Base-by-base conservation (phyloP, 140 eudicot genomes). In the Cichorium intybus region DNA sequence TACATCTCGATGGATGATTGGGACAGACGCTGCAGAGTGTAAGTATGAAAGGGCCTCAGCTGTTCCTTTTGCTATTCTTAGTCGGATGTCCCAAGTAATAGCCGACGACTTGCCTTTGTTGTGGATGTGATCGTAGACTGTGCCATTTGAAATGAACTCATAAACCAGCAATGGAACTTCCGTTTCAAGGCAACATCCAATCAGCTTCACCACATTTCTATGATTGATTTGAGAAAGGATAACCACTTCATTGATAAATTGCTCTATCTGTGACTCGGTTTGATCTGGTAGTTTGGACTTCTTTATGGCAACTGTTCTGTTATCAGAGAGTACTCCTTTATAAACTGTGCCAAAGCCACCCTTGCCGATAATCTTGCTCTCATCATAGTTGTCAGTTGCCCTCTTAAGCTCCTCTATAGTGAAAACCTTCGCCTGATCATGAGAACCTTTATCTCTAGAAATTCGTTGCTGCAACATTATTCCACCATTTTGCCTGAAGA, bases 401-500 rank as follows among this genome's bases (percentile, higher is more conserved):
- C n/a, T n/a, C n/a, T n/a, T n/a, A n/a, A n/a, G n/a, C n/a, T n/a
- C 71, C 18, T 27, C 56, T 9, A 18, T 28, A 0, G 56, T 69
- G 54, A 69, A 69, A 23, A 69, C 47, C 23, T 27, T 56, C 4
- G 51, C 74, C 3, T 28, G 31, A 7, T 56, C 74, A 28, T 26
- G 26, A 24, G 74, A 34, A 16, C 58, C 46, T 7, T 28, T 41
- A 9, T 57, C 66, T 4, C 66, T 15, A 5, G 73, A 68, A 4
- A 68, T 56, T 14, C 43, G 35, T 56, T 68, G 66, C 47, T 68
- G 66, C 17, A 68, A 31, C 66, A 68, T 14, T 5, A 68, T 2
- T 16, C 74, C 74, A 26, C 74, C 74, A 56, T 68, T 68, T 68
- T 56, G 74, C 28, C 18, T 23, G 12, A 68, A 68, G 65, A 68